Evolutionary conservation across 768 basidiomycete species (phyloP), one percentile per base, ranked within the genome.

Genomic region (Cystofilobasidium capitatum): DNA sequence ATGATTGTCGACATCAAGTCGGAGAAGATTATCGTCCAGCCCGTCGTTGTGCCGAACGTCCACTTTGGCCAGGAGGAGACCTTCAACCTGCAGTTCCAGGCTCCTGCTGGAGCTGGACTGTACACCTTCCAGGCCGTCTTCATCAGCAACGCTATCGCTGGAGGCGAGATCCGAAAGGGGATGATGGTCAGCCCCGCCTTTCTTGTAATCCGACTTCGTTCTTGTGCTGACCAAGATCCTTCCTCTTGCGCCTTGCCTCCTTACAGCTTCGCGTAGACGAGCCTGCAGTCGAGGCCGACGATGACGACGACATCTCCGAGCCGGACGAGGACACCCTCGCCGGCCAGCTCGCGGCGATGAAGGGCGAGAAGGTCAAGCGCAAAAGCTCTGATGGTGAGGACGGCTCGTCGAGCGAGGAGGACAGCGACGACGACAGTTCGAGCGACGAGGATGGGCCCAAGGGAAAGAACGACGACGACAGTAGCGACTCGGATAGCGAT

Each of bases 261-360:
- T n/a, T 70, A 12, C 71, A 93, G 90, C 84, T 96, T 70, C 87
- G 87, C 75, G 87, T 96, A 39, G 89, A 92, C 62, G 86, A 90
- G 47, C 79, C 83, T 4, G 81, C 85, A 13, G 80, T 80, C 1
- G 78, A 86, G 22, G 79, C 75, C 14, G 82, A 78, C 16, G 51
- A 69, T 35, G 93, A 94, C 40, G 92, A 97, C 74, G 93, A 96
- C 68, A 99, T 98, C 71, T 96, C 92, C 0, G 96, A 98, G 58
- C 96, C 96, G 0, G 96, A 98, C 36, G 96, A 98, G 77, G 96
- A 98, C 77, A 84, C 88, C 31, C 79, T 98, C 61, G 96, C 92
- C 6, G 96, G 96, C 10, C 96, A 99, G 80, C 94, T 98, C 90
- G 92, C 93, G 7, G 85, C 86, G 51, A 91, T 99, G 90, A 85